Evolutionary conservation across 176 grass and related monocot genomes (phyloP), one percentile per base, ranked within the genome.

Genomic region (Cenchrus purpureus): DNA sequence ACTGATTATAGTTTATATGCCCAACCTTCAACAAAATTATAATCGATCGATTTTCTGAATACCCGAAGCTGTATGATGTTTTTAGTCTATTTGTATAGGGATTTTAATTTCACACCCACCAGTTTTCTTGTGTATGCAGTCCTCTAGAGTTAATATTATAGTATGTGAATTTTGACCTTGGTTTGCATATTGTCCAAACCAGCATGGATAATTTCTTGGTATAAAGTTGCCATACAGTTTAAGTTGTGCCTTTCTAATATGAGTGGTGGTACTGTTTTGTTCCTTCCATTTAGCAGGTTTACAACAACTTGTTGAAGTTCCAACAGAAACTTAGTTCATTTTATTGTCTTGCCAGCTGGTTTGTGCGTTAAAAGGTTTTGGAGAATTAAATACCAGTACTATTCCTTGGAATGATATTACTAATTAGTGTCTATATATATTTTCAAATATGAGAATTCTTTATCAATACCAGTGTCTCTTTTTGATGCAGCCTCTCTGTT

Each of bases 381-480:
- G 20, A 29, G 20, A 82, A 55, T 59, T 44, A 60, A 43, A 68
- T 73, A 76, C 8, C 5, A 16, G 2, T 31, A 69, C 31, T 40
- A 52, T n/a, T 73, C 1, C 65, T 74, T 51, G 14, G 40, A 74
- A 74, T 84, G 14, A 20, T 48, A 65, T 64, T 14, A 77, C 7
- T 70, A 51, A 40, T 42, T 12, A 19, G 22, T 34, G 25, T 49
- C 1, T 51, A 0, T 11, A 54, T 53, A n/a, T 53, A 20, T 53
- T 80, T 46, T 46, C 16, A 81, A 67, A 76, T 40, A 5, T 6
- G 28, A 19, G 29, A 25, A 32, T 28, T 4, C 5, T 43, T 7
- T 32, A 22, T 86, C 3, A 14, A 45, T 77, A 44, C 7, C 10
- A 68, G 50, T 40, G 58, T 56, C 13, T 16, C 9, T 42, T 43